These are phyloP conservation scores for Colletotrichum camelliae DNA, from an alignment of 2,329 filamentous ascomycete genomes.

Conservation along the genomic window DNA sequence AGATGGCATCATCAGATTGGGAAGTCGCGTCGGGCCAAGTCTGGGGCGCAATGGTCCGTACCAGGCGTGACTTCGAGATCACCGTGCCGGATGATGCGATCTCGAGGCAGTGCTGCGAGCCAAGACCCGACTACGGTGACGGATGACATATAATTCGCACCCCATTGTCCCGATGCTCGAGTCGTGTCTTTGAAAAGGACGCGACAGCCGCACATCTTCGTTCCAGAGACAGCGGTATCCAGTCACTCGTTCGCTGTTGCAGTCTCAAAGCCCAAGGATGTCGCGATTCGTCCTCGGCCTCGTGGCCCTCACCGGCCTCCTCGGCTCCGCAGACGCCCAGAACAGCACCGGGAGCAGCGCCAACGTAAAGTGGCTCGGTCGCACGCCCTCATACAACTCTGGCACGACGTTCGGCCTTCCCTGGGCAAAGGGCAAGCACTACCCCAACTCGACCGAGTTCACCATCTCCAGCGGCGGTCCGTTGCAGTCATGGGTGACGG, in stretches of 20 bases:
- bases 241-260: not conserved
- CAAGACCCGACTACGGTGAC: not conserved
- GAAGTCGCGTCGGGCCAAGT: not conserved
- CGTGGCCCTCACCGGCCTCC: slow-evolving; percentile 14
- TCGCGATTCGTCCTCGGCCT: slow-evolving; percentile 12
- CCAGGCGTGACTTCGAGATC: not conserved
- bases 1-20: slow-evolving; percentile 1
- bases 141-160: not conserved
- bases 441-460: slow-evolving; percentile 40
- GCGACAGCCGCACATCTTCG: not conserved
- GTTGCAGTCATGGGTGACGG: slow-evolving; percentile 60
- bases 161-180: not conserved
- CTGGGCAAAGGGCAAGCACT: slow-evolving; percentile 45
- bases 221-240: not conserved
- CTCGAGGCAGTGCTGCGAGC: not conserved
- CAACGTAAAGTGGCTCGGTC: slow-evolving; percentile 44
- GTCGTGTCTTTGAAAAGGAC: not conserved
- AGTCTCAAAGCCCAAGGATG: slow-evolving; percentile 2
- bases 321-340: slow-evolving; percentile 12
- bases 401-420: slow-evolving; percentile 51
- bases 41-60: not conserved
- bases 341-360: slow-evolving; percentile 13
- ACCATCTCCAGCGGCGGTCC: slow-evolving; percentile 29
- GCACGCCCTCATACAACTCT: slow-evolving; percentile 34
- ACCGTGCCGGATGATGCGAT: slow-evolving; percentile 3